Base-by-base conservation (phyloP, 257 asterid genomes). In the Verbena officinalis region DNA sequence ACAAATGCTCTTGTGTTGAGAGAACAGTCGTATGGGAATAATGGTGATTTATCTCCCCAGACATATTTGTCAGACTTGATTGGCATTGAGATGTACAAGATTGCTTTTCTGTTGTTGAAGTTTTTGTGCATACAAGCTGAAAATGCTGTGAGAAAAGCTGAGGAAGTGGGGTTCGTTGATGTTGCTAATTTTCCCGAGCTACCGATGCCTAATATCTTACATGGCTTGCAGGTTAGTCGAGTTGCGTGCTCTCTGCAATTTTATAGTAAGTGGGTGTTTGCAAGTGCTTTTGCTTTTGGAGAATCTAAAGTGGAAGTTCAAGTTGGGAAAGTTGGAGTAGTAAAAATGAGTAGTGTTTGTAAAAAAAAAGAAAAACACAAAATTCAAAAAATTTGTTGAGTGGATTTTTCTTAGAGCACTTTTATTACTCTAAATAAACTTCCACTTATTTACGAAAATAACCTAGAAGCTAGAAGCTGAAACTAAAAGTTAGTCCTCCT, bases 131-230 rank as follows among this genome's bases (percentile, higher is more conserved):
- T 79, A 62, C 96, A 94, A 79, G 92, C 93, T 48, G 89, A 90
- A 78, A 76, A 75, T 62, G 92, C 95, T 62, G 85, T 90, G 68
- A 73, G 55, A 61, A 88, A 86, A 82, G 97, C 95, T 1, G 96
- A 88, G 80, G 99, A 86, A 71, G 84, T 84, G 48, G 97, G 99
- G 64, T 88, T 83, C 70, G 84, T 94, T 38, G 96, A 94, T 75
- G 81, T 81, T 65, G 85, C 94, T 34, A 88, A 78, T 71, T 94
- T 90, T 62, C 99, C 99, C 0, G 99, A 94, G 83, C 84, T 94
- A 11, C 97, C 99, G 33, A 84, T 90, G 97, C 97, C 99, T 60
- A 97, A 90, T 61, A 86, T 94, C 78, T 80, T 94, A 50, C 97
- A 90, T 56, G 94, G 95, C 34, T 78, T 90, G 83, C 99, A 90